A percentile compares a stretch with the other conserved stretches of the same genome.
Evolutionary conservation across 306 rosid genomes (phyloP).

Genomic region (Myrica gale): DNA sequence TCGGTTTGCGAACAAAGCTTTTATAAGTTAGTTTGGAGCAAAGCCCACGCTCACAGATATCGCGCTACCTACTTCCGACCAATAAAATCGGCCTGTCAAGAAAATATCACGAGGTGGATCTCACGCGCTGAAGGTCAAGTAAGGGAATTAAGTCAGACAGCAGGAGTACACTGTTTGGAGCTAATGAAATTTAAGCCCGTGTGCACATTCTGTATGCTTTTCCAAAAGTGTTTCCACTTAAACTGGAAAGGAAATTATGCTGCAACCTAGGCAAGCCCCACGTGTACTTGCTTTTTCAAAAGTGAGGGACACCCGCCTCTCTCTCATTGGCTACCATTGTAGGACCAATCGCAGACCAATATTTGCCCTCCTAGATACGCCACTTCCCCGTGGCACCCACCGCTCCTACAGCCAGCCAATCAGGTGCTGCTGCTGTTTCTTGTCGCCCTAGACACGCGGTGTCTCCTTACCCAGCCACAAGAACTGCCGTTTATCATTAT

Average conservation of each 20-base stretch:
- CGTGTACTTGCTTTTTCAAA: conserved; percentile 41
- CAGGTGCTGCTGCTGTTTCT: conserved; percentile 16
- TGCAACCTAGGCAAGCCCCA: conserved; percentile 48
- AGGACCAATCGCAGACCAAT: conserved; percentile 41
- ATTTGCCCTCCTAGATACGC: conserved; percentile 42
- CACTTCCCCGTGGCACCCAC: conserved; percentile 28
- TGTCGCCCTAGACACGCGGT: conserved; percentile 75
- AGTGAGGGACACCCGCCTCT: conserved; percentile 29
- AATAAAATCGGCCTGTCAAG: background rate
- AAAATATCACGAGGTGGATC: background rate
- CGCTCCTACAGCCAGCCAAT: conserved; percentile 33
- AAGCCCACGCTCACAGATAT: background rate
- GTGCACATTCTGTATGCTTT: conserved; percentile 37
- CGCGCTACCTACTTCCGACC: too few relatives aligned
- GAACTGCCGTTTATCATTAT: conserved; percentile 58
- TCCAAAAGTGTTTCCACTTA: conserved; percentile 35
- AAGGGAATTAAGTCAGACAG: background rate
- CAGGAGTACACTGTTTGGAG: conserved; percentile 1
- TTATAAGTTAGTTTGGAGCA: too few relatives aligned
- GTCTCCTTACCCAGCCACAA: conserved; percentile 50
- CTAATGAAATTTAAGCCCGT: conserved; percentile 42
- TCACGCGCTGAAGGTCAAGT: background rate
- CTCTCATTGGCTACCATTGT: conserved; percentile 30
- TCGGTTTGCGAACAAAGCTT: too few relatives aligned
- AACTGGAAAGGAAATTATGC: conserved; percentile 46